Evolutionary conservation across 768 basidiomycete genomes (phyloP).

Genomic region (Tephrocybe sp.): DNA sequence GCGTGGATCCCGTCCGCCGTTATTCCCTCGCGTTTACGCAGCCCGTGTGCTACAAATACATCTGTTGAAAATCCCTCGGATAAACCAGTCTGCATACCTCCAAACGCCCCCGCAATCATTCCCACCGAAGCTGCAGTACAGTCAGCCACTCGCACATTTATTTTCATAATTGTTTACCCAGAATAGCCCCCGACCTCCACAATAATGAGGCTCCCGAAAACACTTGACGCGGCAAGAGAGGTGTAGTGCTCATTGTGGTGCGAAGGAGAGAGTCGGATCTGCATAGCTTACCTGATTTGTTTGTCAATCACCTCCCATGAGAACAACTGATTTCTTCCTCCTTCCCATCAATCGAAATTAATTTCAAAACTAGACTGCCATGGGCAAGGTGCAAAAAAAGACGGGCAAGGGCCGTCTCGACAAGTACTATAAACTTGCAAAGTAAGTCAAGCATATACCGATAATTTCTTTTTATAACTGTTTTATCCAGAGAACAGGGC

Average conservation of each 20-base stretch:
- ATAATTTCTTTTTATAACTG: neutral
- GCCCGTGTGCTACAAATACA: slow-evolving; percentile 60
- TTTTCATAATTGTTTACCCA: slow-evolving; percentile 35
- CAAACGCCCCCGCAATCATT: slow-evolving; percentile 66
- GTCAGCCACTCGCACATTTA: neutral
- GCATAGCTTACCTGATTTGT: slow-evolving; percentile 5
- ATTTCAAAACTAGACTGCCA: slow-evolving; percentile 21
- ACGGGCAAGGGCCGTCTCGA: slow-evolving; percentile 95
- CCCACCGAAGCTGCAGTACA: slow-evolving; percentile 40
- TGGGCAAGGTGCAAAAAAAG: slow-evolving; percentile 90
- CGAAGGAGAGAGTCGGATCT: no score
- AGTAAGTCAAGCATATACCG: slow-evolving; percentile 42
- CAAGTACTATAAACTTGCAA: slow-evolving; percentile 96
- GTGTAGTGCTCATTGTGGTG: no score
- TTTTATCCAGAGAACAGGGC: slow-evolving; percentile 83
- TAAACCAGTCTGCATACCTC: slow-evolving; percentile 31
- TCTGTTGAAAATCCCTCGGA: neutral
- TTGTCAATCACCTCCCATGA: slow-evolving; percentile 4
- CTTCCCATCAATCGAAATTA: neutral
- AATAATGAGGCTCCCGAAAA: slow-evolving; percentile 25
- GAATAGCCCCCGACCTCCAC: slow-evolving; percentile 43
- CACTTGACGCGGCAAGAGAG: slow-evolving; percentile 22
- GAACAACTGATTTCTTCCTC: slow-evolving; percentile 9
- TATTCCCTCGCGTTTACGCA: slow-evolving; percentile 46
- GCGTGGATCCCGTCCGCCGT: slow-evolving; percentile 53